phyloP scores from a whole-genome alignment of 2,329 filamentous ascomycete species.

The Diaporthe velutina region DNA sequence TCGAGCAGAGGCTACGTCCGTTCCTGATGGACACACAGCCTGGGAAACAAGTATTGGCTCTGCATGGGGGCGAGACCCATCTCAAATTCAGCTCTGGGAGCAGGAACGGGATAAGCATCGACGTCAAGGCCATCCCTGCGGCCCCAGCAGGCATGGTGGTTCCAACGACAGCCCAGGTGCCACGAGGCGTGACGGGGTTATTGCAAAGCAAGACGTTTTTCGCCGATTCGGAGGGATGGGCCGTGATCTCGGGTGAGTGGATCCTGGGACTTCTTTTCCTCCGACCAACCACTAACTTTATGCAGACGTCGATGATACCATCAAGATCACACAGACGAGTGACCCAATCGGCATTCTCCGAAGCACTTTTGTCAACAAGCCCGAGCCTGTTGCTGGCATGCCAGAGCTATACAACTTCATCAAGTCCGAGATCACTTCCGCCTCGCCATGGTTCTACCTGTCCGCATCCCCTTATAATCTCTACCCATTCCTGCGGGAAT shows the following conservation, averaged over 20 bases:
- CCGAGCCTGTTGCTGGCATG: slow-evolving; percentile 82
- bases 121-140: slow-evolving; percentile 67
- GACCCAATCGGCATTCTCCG: slow-evolving; percentile 84
- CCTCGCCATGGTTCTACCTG: slow-evolving; percentile 90
- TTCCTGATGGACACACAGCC: slow-evolving; percentile 84
- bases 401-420: slow-evolving; percentile 83
- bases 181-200: slow-evolving; percentile 65
- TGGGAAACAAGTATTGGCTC: slow-evolving; percentile 75
- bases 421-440: slow-evolving; percentile 62
- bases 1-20: slow-evolving; percentile 77
- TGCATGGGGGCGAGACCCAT: slow-evolving; percentile 61
- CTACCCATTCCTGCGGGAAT: slow-evolving; percentile 85
- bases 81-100: slow-evolving; percentile 77
- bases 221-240: slow-evolving; percentile 84
- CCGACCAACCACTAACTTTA: neutral
- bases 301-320: slow-evolving; percentile 91
- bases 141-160: slow-evolving; percentile 60
- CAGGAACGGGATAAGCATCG: slow-evolving; percentile 78
- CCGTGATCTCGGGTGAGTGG: slow-evolving; percentile 78
- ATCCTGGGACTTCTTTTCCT: neutral
- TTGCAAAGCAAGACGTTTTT: slow-evolving; percentile 79
- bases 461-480: slow-evolving; percentile 95
- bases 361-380: slow-evolving; percentile 84
- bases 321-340: slow-evolving; percentile 89
- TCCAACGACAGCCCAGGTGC: slow-evolving; percentile 63